Evolutionary conservation across 805 yeast species (phyloP).

Genomic region (Saccharomycopsis schoenii): DNA sequence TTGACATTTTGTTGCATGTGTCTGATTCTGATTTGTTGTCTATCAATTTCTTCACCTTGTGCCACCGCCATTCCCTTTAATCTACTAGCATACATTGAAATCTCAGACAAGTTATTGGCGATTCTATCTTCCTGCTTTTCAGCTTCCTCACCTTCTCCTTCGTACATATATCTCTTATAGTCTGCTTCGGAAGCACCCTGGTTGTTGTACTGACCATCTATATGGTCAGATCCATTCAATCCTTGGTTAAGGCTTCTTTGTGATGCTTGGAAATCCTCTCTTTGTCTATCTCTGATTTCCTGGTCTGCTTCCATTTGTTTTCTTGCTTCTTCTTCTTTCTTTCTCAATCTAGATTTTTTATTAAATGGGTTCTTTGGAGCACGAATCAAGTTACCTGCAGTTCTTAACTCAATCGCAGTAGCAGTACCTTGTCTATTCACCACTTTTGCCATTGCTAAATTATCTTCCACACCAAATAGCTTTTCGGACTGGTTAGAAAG

Average conservation of each 20-base stretch:
- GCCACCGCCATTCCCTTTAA: slow-evolving; percentile 64
- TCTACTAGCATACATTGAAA: slow-evolving; percentile 55
- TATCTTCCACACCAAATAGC: slow-evolving; percentile 69
- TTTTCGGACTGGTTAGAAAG: slow-evolving; percentile 88
- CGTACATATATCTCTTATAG: slow-evolving; percentile 60
- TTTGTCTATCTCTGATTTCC: slow-evolving; percentile 47
- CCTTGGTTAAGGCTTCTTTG: slow-evolving; percentile 50
- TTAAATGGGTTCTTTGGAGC: slow-evolving; percentile 72
- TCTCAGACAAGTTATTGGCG: slow-evolving; percentile 72
- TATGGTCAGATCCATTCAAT: slow-evolving; percentile 18
- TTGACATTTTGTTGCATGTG: slow-evolving; percentile 80
- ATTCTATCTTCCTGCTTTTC: slow-evolving; percentile 86
- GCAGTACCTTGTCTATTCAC: slow-evolving; percentile 77
- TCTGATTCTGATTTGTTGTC: slow-evolving; percentile 66
- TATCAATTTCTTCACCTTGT: slow-evolving; percentile 66
- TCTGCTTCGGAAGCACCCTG: slow-evolving; percentile 26
- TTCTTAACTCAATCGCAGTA: slow-evolving; percentile 68
- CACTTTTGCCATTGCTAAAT: slow-evolving; percentile 65
- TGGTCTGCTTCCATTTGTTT: slow-evolving; percentile 54
- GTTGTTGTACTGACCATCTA: background rate
- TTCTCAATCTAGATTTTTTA: slow-evolving; percentile 64
- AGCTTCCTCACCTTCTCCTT: slow-evolving; percentile 86
- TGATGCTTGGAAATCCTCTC: slow-evolving; percentile 49
- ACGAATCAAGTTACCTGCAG: slow-evolving; percentile 11
- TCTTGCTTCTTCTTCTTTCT: slow-evolving; percentile 57